phyloP scores from a whole-genome alignment of 108 stramenopile species.

The Mayamaea pseudoterrestris region DNA sequence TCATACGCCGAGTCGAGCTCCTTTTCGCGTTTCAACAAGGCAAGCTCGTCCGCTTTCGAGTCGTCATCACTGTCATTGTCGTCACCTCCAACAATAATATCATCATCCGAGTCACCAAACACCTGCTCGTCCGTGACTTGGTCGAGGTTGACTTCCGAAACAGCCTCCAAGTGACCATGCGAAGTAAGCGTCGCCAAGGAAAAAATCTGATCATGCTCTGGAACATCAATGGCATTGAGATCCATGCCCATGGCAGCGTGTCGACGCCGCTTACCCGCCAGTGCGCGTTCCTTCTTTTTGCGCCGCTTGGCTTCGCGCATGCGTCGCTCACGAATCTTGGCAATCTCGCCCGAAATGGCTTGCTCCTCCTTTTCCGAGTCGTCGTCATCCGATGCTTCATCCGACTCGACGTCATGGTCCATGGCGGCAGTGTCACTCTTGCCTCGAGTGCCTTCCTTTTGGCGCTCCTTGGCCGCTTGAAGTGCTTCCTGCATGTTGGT shows the following conservation, averaged over 20 bases:
- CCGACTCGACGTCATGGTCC: conserved; percentile 21
- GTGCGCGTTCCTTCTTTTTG: conserved; percentile 20
- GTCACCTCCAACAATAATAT: conserved; percentile 16
- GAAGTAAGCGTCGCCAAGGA: conserved; percentile 57
- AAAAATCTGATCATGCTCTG: conserved; percentile 78
- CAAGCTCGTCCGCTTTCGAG: conserved; percentile 29
- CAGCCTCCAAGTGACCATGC: conserved; percentile 48
- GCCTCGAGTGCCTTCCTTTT: conserved; percentile 24
- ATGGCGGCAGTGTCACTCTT: too few species aligned
- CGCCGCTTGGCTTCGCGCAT: conserved; percentile 64
- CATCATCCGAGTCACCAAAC: conserved; percentile 29
- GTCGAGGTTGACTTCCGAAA: conserved; percentile 70
- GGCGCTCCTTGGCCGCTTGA: conserved; percentile 29
- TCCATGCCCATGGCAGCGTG: conserved; percentile 83
- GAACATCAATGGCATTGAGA: conserved; percentile 75
- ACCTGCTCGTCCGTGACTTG: conserved; percentile 58
- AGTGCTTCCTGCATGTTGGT: conserved; percentile 53
- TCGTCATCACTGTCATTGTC: conserved; percentile 14
- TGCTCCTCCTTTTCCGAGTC: conserved; percentile 72
- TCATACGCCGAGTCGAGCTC: conserved; percentile 85
- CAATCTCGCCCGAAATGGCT: conserved; percentile 67
- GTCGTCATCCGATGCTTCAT: conserved; percentile 15
- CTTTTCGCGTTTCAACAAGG: conserved; percentile 52
- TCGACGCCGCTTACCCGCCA: conserved; percentile 55
- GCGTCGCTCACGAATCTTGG: conserved; percentile 46